These are phyloP conservation scores for Beauveria medogensis DNA, from an alignment of 2,329 filamentous ascomycete species.

Conservation along the genomic window DNA sequence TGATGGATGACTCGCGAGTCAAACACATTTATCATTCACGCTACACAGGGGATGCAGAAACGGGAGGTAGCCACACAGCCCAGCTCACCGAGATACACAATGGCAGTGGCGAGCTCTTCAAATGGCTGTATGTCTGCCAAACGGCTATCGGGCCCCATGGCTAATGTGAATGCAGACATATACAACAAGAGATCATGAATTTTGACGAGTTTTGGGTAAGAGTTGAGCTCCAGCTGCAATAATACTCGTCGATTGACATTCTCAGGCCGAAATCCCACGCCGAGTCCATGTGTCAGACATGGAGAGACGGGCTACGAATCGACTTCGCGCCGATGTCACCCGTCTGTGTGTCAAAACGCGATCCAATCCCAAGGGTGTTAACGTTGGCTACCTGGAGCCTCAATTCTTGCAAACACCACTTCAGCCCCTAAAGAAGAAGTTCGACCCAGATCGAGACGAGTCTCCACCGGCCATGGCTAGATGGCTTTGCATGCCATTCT, in stretches of 20 bases:
- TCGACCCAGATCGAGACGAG: constrained; percentile 9
- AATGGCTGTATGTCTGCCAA: constrained; percentile 29
- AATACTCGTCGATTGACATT: background rate
- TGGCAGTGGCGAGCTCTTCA: constrained; percentile 27
- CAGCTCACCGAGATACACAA: constrained; percentile 29
- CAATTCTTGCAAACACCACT: constrained; percentile 29
- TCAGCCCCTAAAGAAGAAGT: constrained; percentile 18
- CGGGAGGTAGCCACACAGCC: constrained; percentile 27
- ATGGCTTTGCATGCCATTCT: constrained; percentile 41
- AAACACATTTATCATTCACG: constrained; percentile 25
- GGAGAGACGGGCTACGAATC: constrained; percentile 27
- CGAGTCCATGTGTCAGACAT: constrained; percentile 24
- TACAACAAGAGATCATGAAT: constrained; percentile 32
- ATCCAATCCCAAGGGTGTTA: constrained; percentile 28
- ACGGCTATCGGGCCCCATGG: background rate
- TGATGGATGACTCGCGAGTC: constrained; percentile 13
- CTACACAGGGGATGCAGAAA: constrained; percentile 31
- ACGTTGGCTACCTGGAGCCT: constrained; percentile 35
- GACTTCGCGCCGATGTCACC: constrained; percentile 30
- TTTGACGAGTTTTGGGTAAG: constrained; percentile 35
- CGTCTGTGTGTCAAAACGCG: constrained; percentile 28
- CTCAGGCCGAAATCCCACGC: constrained; percentile 27
- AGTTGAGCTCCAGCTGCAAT: too few relatives aligned
- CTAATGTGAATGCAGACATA: constrained; percentile 22
- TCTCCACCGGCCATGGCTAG: constrained; percentile 16